Conservation (phyloP, 2,329 filamentous ascomycete species). For the Thielaviopsis euricoi region DNA sequence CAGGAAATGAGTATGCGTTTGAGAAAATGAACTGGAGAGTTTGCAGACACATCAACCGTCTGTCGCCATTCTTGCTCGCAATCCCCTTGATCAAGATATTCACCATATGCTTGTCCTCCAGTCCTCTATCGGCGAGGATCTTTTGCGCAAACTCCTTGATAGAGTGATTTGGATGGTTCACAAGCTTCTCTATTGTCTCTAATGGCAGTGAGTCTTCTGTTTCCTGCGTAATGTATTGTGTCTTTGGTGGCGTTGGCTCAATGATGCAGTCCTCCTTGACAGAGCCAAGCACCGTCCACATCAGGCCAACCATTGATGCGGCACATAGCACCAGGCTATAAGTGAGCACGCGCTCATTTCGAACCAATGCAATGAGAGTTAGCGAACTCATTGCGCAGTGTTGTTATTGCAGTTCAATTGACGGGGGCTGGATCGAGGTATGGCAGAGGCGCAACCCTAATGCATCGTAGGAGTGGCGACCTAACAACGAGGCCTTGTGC, state of each 20-base stretch:
- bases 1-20: slow-evolving; percentile 17
- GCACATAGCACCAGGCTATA: slow-evolving; percentile 39
- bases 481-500: neutral
- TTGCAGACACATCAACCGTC: slow-evolving; percentile 38
- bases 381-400: slow-evolving; percentile 7
- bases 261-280: slow-evolving; percentile 51
- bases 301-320: slow-evolving; percentile 38
- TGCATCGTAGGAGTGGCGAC: too few relatives aligned
- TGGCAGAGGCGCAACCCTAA: neutral
- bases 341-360: slow-evolving; percentile 38
- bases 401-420: neutral
- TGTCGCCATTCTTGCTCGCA: slow-evolving; percentile 40
- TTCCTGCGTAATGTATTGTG: slow-evolving; percentile 58
- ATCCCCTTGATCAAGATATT: slow-evolving; percentile 39
- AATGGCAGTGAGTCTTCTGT: slow-evolving; percentile 55
- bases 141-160: slow-evolving; percentile 52
- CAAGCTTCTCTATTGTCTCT: slow-evolving; percentile 49
- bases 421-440: neutral
- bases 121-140: slow-evolving; percentile 37
- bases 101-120: slow-evolving; percentile 40
- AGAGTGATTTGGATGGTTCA: slow-evolving; percentile 54
- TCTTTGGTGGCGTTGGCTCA: slow-evolving; percentile 44
- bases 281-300: slow-evolving; percentile 40
- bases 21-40: slow-evolving; percentile 38
- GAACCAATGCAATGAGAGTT: slow-evolving; percentile 16